A percentile compares a stretch with the other conserved stretches of the same genome.
Conservation (phyloP, 2,329 filamentous ascomycete genomes). For the Sclerotinia spermophila region DNA sequence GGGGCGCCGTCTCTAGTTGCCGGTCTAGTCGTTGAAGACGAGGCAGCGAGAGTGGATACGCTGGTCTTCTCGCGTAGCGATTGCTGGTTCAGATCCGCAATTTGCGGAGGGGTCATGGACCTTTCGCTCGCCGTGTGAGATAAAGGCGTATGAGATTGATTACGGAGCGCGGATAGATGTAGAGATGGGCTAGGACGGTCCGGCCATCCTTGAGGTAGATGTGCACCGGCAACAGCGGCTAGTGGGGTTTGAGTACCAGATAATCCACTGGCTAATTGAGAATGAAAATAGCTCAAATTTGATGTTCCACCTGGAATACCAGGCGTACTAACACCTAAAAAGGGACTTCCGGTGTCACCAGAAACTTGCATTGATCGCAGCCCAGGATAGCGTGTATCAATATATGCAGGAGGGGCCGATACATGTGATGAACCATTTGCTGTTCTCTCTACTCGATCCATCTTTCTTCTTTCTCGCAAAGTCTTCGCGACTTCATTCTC, state of each 20-base stretch:
- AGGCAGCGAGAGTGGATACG: slow-evolving; percentile 59
- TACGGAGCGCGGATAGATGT: slow-evolving; percentile 22
- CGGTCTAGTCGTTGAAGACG: slow-evolving; percentile 51
- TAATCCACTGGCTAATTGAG: slow-evolving; percentile 66
- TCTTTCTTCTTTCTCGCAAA: slow-evolving; percentile 38
- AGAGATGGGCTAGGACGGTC: slow-evolving; percentile 32
- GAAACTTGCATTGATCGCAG: slow-evolving; percentile 31
- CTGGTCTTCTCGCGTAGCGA: slow-evolving; percentile 56
- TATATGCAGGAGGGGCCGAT: slow-evolving; percentile 38
- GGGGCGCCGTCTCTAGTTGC: slow-evolving; percentile 51
- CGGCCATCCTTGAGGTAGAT: slow-evolving; percentile 52
- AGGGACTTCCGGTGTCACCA: slow-evolving; percentile 52
- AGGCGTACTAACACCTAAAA: slow-evolving; percentile 57
- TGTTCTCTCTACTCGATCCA: slow-evolving; percentile 38
- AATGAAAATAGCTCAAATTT: slow-evolving; percentile 79
- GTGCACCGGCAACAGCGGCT: slow-evolving; percentile 72
- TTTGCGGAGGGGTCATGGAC: slow-evolving; percentile 34
- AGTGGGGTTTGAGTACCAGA: slow-evolving; percentile 76
- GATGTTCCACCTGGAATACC: slow-evolving; percentile 68
- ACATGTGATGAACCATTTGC: slow-evolving; percentile 28
- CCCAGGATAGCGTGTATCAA: slow-evolving; percentile 41
- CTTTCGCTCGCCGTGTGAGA: slow-evolving; percentile 33
- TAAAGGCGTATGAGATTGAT: slow-evolving; percentile 24
- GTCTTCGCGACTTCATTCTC: slow-evolving; percentile 25
- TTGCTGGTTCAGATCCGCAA: slow-evolving; percentile 40